These are phyloP conservation scores for Boletus insuetus DNA, from an alignment of 768 basidiomycete genomes.

Conservation along the genomic window DNA sequence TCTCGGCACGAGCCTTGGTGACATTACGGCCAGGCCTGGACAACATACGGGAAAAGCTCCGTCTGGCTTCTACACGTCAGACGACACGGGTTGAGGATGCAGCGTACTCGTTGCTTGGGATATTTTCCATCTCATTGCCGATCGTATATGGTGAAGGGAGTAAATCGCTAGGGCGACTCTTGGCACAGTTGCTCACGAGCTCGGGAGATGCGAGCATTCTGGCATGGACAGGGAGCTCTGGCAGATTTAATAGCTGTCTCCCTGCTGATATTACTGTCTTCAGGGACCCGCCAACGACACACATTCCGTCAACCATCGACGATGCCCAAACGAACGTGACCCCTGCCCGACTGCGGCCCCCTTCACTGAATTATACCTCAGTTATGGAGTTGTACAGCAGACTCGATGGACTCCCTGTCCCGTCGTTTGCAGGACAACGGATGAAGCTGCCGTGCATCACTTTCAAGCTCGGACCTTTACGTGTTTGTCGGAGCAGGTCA, in stretches of 20 bases:
- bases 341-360: not conserved
- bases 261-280: not conserved
- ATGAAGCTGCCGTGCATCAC: slow-evolving; percentile 11
- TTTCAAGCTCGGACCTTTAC: slow-evolving; percentile 1
- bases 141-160: slow-evolving; percentile 12
- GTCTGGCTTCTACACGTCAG: slow-evolving; percentile 6
- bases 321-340: not conserved
- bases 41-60: slow-evolving; percentile 11
- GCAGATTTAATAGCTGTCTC: slow-evolving; percentile 11
- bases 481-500: not conserved
- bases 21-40: slow-evolving; percentile 1
- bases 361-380: not conserved
- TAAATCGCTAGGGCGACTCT: slow-evolving; percentile 2
- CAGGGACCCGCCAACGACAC: not conserved
- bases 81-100: slow-evolving; percentile 9
- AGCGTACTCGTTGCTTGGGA: slow-evolving; percentile 9
- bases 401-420: not conserved
- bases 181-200: slow-evolving; percentile 3
- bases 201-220: slow-evolving; percentile 6
- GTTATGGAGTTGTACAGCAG: not conserved
- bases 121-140: slow-evolving; percentile 1
- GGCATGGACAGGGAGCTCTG: slow-evolving; percentile 6
- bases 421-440: not conserved
- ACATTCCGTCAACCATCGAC: not conserved
- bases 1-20: not conserved